Evolutionary conservation across 208 protist genomes (phyloP), one percentile per base, ranked within the genome.

Genomic region (Porcisia deanei): DNA sequence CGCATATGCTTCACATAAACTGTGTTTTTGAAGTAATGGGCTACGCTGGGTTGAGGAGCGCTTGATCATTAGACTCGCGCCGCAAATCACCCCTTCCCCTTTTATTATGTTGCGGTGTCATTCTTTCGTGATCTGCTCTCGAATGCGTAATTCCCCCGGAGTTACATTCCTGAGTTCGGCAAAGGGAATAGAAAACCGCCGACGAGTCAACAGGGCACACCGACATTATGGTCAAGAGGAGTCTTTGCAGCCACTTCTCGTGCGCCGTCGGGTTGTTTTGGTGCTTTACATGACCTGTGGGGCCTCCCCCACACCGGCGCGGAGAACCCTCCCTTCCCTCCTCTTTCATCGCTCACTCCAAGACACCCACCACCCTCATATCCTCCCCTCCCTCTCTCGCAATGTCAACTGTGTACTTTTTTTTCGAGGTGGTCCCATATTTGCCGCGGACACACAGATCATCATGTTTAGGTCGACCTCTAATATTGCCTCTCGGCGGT

Each of bases 391-490:
- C 30, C 49, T 52, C 41, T 34, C 60, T 3, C 54, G 30, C 22
- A 41, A 20, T 30, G 10, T 49, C 39, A 18, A 20, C 25, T 3
- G 18, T 47, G 12, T 45, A 34, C 22, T 37, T 68, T 34, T 60
- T 18, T 37, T 60, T 41, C 30, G 7, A 18, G 3, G 37, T 39
- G 10, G 16, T 22, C 22, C 41, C 41, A 25, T 47, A 39, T 71
- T 37, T 72, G 12, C 47, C 47, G 5, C 47, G 47, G 47, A 52
- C 47, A 30, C 30, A 20, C 37, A 71, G 39, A 59, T 59, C 61
- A 58, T 41, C 39, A 79, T 83, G 79, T 76, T 83, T 63, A 76
- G 63, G 55, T 73, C 79, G 14, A 43, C 74, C 12, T 79, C 78
- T 7, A 20, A 43, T 47, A 72, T 49, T 22, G 53, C 64, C 52